Evolutionary conservation across 257 asterid genomes (phyloP).

Genomic region (Solanum sparsipilum): DNA sequence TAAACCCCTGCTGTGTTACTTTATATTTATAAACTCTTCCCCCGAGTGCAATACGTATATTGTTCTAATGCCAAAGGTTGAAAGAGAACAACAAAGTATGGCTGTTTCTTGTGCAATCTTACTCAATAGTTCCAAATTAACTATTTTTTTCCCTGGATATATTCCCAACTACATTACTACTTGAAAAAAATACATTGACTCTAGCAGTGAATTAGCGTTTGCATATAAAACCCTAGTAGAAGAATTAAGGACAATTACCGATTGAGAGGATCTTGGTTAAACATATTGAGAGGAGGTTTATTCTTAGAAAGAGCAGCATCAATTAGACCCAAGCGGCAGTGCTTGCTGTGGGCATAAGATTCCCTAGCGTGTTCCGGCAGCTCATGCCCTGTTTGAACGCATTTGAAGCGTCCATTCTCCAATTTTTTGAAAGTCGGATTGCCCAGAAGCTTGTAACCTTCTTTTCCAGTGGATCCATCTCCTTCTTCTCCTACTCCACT

Average conservation of each 20-base stretch:
- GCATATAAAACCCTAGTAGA: background rate
- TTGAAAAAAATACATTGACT: background rate
- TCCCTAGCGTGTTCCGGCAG: slow-evolving; percentile 65
- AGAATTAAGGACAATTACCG: slow-evolving; percentile 25
- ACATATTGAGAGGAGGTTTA: slow-evolving; percentile 88
- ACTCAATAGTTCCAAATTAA: background rate
- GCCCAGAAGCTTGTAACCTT: slow-evolving; percentile 67
- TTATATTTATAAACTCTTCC: background rate
- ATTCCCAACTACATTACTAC: background rate
- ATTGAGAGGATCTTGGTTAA: slow-evolving; percentile 60
- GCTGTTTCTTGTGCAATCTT: background rate
- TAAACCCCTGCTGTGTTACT: background rate
- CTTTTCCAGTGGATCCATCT: slow-evolving; percentile 20
- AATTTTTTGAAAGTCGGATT: slow-evolving; percentile 53
- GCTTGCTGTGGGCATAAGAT: slow-evolving; percentile 65
- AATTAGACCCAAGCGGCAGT: slow-evolving; percentile 87
- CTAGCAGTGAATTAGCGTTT: background rate
- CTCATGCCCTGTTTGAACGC: slow-evolving; percentile 95
- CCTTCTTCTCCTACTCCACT: slow-evolving; percentile 8
- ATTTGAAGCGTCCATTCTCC: slow-evolving; percentile 69
- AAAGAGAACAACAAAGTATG: background rate
- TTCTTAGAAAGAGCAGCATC: slow-evolving; percentile 50
- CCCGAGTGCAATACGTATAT: background rate
- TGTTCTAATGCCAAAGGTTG: background rate
- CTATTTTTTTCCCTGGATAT: background rate